Evolutionary conservation across 768 basidiomycete species (phyloP).

Genomic region (Termitomyces sp.): DNA sequence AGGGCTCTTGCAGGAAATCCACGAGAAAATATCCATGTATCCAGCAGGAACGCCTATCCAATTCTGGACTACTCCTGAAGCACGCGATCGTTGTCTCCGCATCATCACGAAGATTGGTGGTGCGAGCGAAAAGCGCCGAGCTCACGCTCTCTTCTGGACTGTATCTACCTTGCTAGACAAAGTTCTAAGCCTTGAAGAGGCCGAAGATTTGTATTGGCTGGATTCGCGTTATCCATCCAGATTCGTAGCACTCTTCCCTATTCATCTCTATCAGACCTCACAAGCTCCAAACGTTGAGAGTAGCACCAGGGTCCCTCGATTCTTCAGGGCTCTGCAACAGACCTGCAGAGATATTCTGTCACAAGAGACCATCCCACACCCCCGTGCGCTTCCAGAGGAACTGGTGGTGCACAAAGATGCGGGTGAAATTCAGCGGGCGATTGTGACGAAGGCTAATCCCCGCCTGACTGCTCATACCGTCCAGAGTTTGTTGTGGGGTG

Average conservation of each 20-base stretch:
- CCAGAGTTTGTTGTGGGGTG: conserved; percentile 65
- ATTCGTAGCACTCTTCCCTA: conserved; percentile 55
- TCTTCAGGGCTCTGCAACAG: conserved; percentile 41
- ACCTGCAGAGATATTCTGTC: conserved; percentile 53
- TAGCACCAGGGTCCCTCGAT: conserved; percentile 19
- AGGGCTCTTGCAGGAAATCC: conserved; percentile 57
- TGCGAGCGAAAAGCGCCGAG: conserved; percentile 55
- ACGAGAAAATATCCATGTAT: conserved; percentile 33
- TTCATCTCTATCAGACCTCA: conserved; percentile 37
- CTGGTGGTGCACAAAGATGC: conserved; percentile 8
- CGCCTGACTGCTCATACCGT: conserved; percentile 75
- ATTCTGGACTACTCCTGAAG: conserved; percentile 83
- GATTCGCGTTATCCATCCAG: conserved; percentile 48
- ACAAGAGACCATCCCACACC: conserved; percentile 35
- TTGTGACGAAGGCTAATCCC: conserved; percentile 47
- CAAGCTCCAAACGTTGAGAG: conserved; percentile 3
- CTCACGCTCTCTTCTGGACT: conserved; percentile 50
- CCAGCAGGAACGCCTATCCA: conserved; percentile 26
- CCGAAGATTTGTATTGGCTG: conserved; percentile 51
- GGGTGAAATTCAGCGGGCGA: conserved; percentile 45
- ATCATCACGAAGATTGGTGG: conserved; percentile 84
- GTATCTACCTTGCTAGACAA: conserved; percentile 11
- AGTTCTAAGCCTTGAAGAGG: conserved; percentile 17
- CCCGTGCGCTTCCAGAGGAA: conserved; percentile 21
- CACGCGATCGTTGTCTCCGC: conserved; percentile 62